Evolutionary conservation across 1,284 basidiomycete genomes (phyloP).

Genomic region (Volvariella surrecta): DNA sequence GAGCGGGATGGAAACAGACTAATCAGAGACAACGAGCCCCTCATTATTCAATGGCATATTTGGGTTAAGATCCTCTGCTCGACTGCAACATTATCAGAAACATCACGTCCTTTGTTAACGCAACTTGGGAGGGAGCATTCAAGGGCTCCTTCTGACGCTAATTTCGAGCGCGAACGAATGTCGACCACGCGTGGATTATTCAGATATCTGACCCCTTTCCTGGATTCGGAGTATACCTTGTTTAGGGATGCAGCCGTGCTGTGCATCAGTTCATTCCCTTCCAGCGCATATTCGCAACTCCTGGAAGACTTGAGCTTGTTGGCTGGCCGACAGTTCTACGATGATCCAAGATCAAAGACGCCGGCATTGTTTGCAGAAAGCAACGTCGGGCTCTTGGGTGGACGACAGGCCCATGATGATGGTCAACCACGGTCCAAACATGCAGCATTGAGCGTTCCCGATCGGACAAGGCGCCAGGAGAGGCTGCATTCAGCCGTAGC

Average conservation of each 20-base stretch:
- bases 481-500: conserved; percentile 86
- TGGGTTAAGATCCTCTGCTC: conserved; percentile 82
- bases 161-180: conserved; percentile 67
- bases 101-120: conserved; percentile 40
- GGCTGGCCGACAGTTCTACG: conserved; percentile 75
- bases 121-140: conserved; percentile 59
- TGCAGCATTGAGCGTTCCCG: conserved; percentile 28
- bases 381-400: conserved; percentile 48
- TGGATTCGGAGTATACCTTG: conserved; percentile 77
- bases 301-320: conserved; percentile 80
- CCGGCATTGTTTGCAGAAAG: conserved; percentile 26
- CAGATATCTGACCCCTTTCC: conserved; percentile 78
- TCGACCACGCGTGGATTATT: conserved; percentile 79
- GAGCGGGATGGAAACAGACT: conserved; percentile 45
- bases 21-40: conserved; percentile 53
- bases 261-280: conserved; percentile 82
- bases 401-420: conserved; percentile 63
- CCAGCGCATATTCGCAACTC: conserved; percentile 70
- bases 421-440: conserved; percentile 33
- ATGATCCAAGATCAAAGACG: conserved; percentile 58
- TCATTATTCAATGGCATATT: conserved; percentile 83
- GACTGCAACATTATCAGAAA: conserved; percentile 66
- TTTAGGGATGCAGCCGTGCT: conserved; percentile 85
- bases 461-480: conserved; percentile 67
- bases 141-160: conserved; percentile 64